Conservation (phyloP, 1,284 basidiomycete genomes). For the Gymnopus androsaceus region DNA sequence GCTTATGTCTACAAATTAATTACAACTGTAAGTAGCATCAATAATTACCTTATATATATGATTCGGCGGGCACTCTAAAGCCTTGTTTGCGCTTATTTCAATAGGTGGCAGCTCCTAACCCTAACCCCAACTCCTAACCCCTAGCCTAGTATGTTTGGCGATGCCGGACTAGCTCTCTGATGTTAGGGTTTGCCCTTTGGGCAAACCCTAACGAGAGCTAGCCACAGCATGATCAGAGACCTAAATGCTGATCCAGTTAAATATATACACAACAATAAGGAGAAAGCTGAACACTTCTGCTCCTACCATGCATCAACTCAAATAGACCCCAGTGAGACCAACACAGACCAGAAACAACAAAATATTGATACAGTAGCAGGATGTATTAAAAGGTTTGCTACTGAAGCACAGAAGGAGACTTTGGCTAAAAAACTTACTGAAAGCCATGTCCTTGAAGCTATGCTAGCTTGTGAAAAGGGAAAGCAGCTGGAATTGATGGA, state of each 20-base stretch:
- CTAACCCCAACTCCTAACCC: no score
- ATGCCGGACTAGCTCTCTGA: neutral
- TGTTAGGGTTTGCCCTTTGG: neutral
- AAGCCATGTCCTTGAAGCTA: neutral
- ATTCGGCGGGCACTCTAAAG: no score
- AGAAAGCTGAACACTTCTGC: neutral
- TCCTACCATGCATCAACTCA: neutral
- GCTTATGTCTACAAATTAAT: no score
- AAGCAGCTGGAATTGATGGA: slow-evolving; percentile 2
- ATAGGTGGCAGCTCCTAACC: no score
- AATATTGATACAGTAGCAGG: neutral
- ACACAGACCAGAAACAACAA: neutral
- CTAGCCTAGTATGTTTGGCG: neutral
- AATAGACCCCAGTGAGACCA: neutral
- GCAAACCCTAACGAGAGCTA: neutral
- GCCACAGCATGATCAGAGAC: neutral
- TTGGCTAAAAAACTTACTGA: slow-evolving; percentile 16
- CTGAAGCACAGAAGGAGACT: slow-evolving; percentile 7
- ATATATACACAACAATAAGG: neutral
- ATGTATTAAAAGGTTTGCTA: neutral
- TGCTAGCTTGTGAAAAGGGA: neutral
- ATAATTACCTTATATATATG: no score
- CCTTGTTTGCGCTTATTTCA: no score
- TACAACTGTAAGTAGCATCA: neutral
- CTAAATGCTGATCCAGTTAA: neutral